A percentile compares a stretch with the other conserved stretches of the same genome.
Conservation (phyloP, 257 asterid genomes). For the Avicennia marina region DNA sequence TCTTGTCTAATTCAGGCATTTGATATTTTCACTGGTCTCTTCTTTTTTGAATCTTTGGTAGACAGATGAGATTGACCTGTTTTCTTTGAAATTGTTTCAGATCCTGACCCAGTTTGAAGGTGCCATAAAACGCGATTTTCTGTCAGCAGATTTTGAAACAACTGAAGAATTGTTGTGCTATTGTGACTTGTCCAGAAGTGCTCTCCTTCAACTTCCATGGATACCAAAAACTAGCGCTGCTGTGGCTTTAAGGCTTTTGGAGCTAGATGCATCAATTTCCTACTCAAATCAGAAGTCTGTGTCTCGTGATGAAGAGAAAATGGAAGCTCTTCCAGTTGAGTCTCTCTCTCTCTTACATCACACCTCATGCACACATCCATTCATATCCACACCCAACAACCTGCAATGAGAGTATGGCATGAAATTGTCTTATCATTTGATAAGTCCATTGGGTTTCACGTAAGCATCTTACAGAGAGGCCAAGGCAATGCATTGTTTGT, state of each 20-base stretch:
- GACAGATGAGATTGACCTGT: neutral
- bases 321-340: constrained; percentile 70
- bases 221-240: constrained; percentile 86
- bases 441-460: too few species aligned
- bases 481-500: too few species aligned
- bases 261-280: constrained; percentile 71
- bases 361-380: neutral
- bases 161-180: constrained; percentile 67
- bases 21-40: too few species aligned
- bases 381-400: neutral
- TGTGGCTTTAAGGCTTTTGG: constrained; percentile 79
- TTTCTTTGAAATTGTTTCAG: constrained; percentile 30
- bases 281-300: constrained; percentile 59
- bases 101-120: constrained; percentile 74
- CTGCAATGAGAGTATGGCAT: too few species aligned
- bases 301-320: constrained; percentile 38
- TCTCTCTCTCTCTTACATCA: constrained; percentile 22
- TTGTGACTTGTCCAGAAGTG: constrained; percentile 38
- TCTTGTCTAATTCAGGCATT: neutral
- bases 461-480: too few species aligned
- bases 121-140: constrained; percentile 58
- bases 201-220: constrained; percentile 75
- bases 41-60: too few species aligned
- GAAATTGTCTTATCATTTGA: too few species aligned
- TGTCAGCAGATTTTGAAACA: constrained; percentile 77